phyloP scores from a whole-genome alignment of 192 early-diverging fungal genomes.

The Borealophlyctis nickersoniae region DNA sequence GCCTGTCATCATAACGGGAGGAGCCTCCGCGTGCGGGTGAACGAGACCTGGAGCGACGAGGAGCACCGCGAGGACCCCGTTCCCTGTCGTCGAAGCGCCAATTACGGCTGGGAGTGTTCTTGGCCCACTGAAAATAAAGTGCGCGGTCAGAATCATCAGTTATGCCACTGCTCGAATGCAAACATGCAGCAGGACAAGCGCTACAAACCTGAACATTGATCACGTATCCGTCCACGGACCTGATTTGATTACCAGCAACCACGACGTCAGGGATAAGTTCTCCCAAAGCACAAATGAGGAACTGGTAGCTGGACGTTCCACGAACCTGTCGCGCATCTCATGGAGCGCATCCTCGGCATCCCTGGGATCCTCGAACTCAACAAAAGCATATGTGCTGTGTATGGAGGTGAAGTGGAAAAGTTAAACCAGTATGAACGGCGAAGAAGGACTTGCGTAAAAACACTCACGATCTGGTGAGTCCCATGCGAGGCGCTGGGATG shows the following conservation, averaged over 20 bases:
- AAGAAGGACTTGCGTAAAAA: background rate
- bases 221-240: background rate
- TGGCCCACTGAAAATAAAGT: background rate
- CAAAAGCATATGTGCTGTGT: conserved; percentile 55
- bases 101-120: background rate
- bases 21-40: background rate
- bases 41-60: background rate
- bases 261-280: too few species aligned
- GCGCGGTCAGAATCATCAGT: background rate
- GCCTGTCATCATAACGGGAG: background rate
- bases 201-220: background rate
- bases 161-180: background rate
- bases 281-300: too few species aligned
- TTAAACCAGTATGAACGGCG: background rate
- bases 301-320: too few species aligned
- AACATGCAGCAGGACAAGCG: too few species aligned
- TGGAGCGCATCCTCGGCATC: conserved; percentile 85
- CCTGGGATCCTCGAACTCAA: conserved; percentile 81
- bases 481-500: background rate
- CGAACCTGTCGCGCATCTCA: conserved; percentile 73
- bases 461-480: background rate
- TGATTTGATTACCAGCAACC: too few species aligned
- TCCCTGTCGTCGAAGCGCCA: background rate
- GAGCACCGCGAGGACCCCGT: background rate
- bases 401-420: background rate